A percentile compares a stretch with the other conserved stretches of the same genome.
Evolutionary conservation across 73 alveolate genomes (phyloP).

Genomic region (Stentor coeruleus): DNA sequence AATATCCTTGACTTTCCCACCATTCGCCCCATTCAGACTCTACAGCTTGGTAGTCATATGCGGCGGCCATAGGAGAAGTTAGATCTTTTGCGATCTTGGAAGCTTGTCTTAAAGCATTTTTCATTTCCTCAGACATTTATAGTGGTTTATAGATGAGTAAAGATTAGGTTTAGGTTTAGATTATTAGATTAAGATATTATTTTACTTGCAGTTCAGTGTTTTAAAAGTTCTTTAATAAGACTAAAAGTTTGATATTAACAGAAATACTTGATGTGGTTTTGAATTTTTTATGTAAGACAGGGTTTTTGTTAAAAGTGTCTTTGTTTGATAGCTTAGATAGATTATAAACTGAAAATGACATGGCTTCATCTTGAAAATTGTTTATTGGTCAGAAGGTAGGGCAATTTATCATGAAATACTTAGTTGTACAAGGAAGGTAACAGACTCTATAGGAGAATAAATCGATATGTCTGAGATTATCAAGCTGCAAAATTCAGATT

Average conservation of each 20-base stretch:
- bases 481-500: constrained; percentile 73
- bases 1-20: constrained; percentile 90
- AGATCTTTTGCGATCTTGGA: neutral
- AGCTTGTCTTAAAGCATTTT: neutral
- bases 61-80: constrained; percentile 58
- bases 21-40: constrained; percentile 94
- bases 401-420: constrained; percentile 61
- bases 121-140: constrained; percentile 12
- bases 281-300: constrained; percentile 32
- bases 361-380: constrained; percentile 53
- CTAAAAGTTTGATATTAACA: constrained; percentile 41
- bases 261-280: constrained; percentile 42
- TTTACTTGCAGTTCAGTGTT: too few relatives aligned
- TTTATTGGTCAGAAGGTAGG: constrained; percentile 85
- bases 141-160: too few relatives aligned
- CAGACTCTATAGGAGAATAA: constrained; percentile 64
- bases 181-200: too few relatives aligned
- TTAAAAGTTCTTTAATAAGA: neutral
- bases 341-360: constrained; percentile 60
- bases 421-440: constrained; percentile 60
- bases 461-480: constrained; percentile 83
- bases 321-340: constrained; percentile 62
- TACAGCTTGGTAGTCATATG: constrained; percentile 84
- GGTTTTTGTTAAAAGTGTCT: constrained; percentile 42
- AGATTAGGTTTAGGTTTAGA: too few relatives aligned